Conservation (phyloP, 305 asterid species). For the Ajuga reptans region DNA sequence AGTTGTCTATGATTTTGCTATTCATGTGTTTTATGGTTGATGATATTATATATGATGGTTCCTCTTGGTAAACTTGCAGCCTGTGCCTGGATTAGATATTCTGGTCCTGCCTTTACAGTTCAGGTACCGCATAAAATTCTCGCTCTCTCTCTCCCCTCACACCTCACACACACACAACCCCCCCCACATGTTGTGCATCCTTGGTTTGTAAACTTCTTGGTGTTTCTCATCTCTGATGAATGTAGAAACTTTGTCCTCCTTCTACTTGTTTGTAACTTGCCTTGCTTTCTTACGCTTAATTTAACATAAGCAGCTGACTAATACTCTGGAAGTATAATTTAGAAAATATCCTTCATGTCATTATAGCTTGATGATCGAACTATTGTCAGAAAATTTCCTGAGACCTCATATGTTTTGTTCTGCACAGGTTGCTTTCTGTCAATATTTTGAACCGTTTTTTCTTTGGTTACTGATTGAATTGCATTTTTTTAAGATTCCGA, state of each 20-base stretch:
- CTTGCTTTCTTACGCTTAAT: background rate
- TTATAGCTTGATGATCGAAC: background rate
- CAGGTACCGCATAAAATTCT: constrained; percentile 2
- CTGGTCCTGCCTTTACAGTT: constrained; percentile 10
- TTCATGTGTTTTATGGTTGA: constrained; percentile 1
- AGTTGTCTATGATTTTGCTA: background rate
- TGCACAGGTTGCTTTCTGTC: background rate
- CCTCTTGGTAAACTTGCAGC: constrained; percentile 5
- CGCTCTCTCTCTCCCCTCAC: constrained; percentile 2
- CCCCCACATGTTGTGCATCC: background rate
- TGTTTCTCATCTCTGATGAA: background rate
- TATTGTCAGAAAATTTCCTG: background rate
- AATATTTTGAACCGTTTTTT: background rate
- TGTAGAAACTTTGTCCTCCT: background rate
- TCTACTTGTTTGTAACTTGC: background rate
- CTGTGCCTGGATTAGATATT: constrained; percentile 11
- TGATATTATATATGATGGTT: background rate
- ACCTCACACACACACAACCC: background rate
- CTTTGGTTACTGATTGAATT: background rate
- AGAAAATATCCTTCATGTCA: background rate
- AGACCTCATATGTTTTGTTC: background rate
- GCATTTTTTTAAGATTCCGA: background rate
- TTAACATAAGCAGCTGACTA: background rate
- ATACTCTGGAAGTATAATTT: background rate
- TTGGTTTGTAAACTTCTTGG: background rate